A percentile compares a stretch with the other conserved stretches of the same genome.
phyloP scores from a whole-genome alignment of 2,329 filamentous ascomycete genomes.

The Penicillium frequentans region DNA sequence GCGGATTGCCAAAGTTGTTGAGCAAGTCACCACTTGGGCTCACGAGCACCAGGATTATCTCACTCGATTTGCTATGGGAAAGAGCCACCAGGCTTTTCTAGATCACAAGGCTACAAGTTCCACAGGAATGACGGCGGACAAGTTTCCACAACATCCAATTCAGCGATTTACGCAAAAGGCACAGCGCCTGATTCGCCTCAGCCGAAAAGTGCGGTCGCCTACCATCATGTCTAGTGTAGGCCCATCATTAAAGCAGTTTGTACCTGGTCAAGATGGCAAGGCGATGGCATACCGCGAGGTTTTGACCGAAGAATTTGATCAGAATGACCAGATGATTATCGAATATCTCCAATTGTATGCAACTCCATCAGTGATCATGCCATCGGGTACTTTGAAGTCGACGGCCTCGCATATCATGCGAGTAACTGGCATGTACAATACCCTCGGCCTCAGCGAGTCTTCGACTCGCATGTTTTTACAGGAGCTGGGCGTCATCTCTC shows the following conservation, averaged over 20 bases:
- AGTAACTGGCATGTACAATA: slow-evolving; percentile 56
- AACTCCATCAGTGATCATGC: slow-evolving; percentile 42
- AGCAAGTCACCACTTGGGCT: slow-evolving; percentile 57
- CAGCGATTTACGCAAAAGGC: slow-evolving; percentile 47
- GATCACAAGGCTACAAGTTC: slow-evolving; percentile 24
- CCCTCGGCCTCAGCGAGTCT: slow-evolving; percentile 34
- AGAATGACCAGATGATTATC: slow-evolving; percentile 54
- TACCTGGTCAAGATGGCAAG: slow-evolving; percentile 28
- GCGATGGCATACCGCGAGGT: slow-evolving; percentile 32
- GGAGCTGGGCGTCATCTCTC: slow-evolving; percentile 61
- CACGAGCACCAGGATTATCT: slow-evolving; percentile 49
- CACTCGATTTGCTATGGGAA: slow-evolving; percentile 26
- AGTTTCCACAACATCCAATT: slow-evolving; percentile 28
- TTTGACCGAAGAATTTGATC: slow-evolving; percentile 45
- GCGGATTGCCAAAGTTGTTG: slow-evolving; percentile 48
- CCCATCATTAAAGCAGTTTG: slow-evolving; percentile 36
- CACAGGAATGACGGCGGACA: neutral
- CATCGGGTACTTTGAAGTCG: slow-evolving; percentile 45
- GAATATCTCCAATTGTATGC: slow-evolving; percentile 56
- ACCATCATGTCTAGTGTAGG: slow-evolving; percentile 44
- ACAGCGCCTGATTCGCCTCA: slow-evolving; percentile 41
- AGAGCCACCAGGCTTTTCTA: slow-evolving; percentile 23
- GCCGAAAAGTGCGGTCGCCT: slow-evolving; percentile 43
- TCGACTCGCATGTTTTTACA: slow-evolving; percentile 56
- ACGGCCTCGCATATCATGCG: slow-evolving; percentile 57